Conservation (phyloP, 805 yeast species). For the Ogataea sp. region DNA sequence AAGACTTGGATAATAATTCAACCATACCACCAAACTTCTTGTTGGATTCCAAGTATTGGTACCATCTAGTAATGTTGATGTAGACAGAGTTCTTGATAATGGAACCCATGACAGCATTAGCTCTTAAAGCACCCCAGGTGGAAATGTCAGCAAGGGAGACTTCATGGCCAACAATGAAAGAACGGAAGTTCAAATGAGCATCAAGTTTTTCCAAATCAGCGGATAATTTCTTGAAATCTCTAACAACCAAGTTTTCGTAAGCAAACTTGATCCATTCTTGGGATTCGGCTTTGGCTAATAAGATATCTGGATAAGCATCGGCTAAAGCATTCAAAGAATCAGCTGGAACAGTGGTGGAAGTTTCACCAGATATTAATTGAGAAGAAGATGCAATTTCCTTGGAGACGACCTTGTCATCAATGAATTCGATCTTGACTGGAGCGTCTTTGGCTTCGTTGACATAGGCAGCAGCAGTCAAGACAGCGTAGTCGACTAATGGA, state of each 20-base stretch:
- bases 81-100: conserved; percentile 78
- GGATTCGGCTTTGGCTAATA: conserved; percentile 30
- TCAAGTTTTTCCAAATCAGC: conserved; percentile 75
- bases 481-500: conserved; percentile 70
- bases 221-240: conserved; percentile 83
- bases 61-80: conserved; percentile 91
- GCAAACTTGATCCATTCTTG: conserved; percentile 64
- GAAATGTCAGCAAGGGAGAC: conserved; percentile 75
- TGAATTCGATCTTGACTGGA: conserved; percentile 51
- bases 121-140: conserved; percentile 89
- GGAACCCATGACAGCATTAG: conserved; percentile 89
- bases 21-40: conserved; percentile 61
- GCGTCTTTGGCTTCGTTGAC: conserved; percentile 47
- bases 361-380: conserved; percentile 37
- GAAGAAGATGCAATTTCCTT: conserved; percentile 30
- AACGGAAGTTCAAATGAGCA: conserved; percentile 74
- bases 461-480: conserved; percentile 69
- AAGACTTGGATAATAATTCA: conserved; percentile 56
- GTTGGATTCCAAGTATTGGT: conserved; percentile 63
- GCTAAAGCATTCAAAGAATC: conserved; percentile 44
- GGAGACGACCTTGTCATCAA: conserved; percentile 65
- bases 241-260: conserved; percentile 57
- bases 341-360: conserved; percentile 31
- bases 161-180: conserved; percentile 64
- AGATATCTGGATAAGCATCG: conserved; percentile 40